Conservation (phyloP, 768 basidiomycete species). For the Hydnum rufescens region DNA sequence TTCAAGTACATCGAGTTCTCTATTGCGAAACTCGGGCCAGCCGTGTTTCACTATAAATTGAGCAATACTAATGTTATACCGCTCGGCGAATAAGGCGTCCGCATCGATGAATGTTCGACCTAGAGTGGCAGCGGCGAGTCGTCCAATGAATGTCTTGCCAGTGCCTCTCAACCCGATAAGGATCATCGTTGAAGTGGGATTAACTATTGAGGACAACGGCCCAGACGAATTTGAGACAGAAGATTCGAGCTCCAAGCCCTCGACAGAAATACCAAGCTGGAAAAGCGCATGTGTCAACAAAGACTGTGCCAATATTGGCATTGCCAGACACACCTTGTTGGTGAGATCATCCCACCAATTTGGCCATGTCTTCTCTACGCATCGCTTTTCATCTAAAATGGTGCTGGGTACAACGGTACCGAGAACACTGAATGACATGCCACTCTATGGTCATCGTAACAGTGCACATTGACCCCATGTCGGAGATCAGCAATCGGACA, state of each 20-base stretch:
- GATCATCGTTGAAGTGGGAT: slow-evolving; percentile 37
- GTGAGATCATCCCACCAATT: slow-evolving; percentile 99
- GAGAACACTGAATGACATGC: slow-evolving; percentile 93
- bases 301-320: background rate
- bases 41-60: slow-evolving; percentile 66
- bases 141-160: slow-evolving; percentile 80
- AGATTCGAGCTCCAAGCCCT: slow-evolving; percentile 55
- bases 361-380: slow-evolving; percentile 99
- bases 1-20: slow-evolving; percentile 49
- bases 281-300: background rate
- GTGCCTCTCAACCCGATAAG: slow-evolving; percentile 94
- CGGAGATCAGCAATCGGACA: slow-evolving; percentile 42
- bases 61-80: slow-evolving; percentile 40
- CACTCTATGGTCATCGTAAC: slow-evolving; percentile 96
- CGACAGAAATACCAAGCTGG: slow-evolving; percentile 74
- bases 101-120: slow-evolving; percentile 69
- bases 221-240: slow-evolving; percentile 15
- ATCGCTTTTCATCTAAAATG: slow-evolving; percentile 83
- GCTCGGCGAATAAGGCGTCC: slow-evolving; percentile 53
- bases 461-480: slow-evolving; percentile 65
- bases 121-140: slow-evolving; percentile 51
- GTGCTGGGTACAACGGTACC: slow-evolving; percentile 54
- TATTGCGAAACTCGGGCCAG: slow-evolving; percentile 77
- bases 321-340: slow-evolving; percentile 49
- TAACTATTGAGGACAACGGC: slow-evolving; percentile 22